A percentile compares a stretch with the other conserved stretches of the same genome.
phyloP scores from a whole-genome alignment of 345 rosid species.

The Firmiana major region DNA sequence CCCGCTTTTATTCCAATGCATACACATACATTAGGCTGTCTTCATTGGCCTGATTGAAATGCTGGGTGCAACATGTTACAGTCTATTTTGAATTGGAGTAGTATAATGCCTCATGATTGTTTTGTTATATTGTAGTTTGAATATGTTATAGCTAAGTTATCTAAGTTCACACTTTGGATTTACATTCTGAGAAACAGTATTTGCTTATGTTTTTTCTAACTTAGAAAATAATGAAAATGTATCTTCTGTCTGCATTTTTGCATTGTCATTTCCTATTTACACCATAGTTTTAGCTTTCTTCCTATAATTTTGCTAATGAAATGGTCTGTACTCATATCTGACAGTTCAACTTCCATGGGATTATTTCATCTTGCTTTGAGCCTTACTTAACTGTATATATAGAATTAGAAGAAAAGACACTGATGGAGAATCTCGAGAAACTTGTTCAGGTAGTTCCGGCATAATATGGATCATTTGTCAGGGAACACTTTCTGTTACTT shows the following conservation, averaged over 20 bases:
- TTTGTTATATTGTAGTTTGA: not conserved
- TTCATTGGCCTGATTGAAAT: not conserved
- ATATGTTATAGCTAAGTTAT: not conserved
- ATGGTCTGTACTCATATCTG: constrained; percentile 6
- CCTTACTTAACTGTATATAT: constrained; percentile 83
- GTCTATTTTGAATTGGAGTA: not conserved
- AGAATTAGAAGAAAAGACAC: constrained; percentile 95
- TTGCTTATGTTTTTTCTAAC: not conserved
- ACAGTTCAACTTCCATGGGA: constrained; percentile 99
- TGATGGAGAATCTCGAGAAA: constrained; percentile 95
- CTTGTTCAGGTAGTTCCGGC: constrained; percentile 69
- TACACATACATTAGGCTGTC: not conserved
- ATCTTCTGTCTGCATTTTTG: not conserved
- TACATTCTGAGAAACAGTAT: not conserved
- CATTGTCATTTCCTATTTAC: not conserved
- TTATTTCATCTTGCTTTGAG: constrained; percentile 95
- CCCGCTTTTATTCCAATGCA: not conserved
- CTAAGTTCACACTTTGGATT: not conserved
- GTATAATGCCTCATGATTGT: not conserved
- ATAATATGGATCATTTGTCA: constrained; percentile 7
- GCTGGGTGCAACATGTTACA: not conserved
- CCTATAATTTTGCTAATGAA: constrained; percentile 5
- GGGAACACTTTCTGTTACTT: not conserved
- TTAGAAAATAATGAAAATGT: not conserved
- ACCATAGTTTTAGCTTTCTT: constrained; percentile 8